Percentiles rank a stretch among this genome's conserved stretches.
phyloP scores from a whole-genome alignment of 805 yeast genomes.

The Wickerhamiella nectarea region DNA sequence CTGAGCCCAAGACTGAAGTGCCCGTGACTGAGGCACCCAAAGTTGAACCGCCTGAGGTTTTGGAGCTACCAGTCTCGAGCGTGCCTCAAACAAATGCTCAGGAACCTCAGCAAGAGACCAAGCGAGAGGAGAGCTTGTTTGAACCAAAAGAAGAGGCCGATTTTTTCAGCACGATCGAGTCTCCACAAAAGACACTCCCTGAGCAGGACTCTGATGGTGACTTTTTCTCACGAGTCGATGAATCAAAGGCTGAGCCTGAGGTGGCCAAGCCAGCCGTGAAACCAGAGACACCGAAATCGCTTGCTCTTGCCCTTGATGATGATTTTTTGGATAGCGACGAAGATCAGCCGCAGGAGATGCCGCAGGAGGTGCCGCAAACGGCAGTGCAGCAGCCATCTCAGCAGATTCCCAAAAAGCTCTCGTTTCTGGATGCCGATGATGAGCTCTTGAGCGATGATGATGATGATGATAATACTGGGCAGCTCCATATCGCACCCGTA shows the following conservation, averaged over 20 bases:
- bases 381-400: conserved; percentile 3
- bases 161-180: conserved; percentile 4
- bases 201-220: not conserved
- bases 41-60: not conserved
- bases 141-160: conserved; percentile 6
- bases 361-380: not conserved
- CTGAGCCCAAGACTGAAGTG: not conserved
- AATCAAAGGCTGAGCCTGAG: not conserved
- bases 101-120: no score
- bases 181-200: not conserved
- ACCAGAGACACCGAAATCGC: no score
- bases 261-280: not conserved
- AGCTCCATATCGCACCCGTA: not conserved
- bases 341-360: conserved; percentile 2
- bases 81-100: no score
- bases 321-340: conserved; percentile 18
- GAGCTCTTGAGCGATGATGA: conserved; percentile 25
- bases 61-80: not conserved
- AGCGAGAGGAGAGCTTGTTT: no score
- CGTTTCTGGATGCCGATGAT: conserved; percentile 26
- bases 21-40: no score
- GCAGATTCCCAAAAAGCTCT: conserved; percentile 10
- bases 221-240: not conserved
- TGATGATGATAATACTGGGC: conserved; percentile 8
- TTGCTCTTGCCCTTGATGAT: conserved; percentile 17